phyloP scores from a whole-genome alignment of 2,329 filamentous ascomycete species.

The Pestalotiopsis sp. region DNA sequence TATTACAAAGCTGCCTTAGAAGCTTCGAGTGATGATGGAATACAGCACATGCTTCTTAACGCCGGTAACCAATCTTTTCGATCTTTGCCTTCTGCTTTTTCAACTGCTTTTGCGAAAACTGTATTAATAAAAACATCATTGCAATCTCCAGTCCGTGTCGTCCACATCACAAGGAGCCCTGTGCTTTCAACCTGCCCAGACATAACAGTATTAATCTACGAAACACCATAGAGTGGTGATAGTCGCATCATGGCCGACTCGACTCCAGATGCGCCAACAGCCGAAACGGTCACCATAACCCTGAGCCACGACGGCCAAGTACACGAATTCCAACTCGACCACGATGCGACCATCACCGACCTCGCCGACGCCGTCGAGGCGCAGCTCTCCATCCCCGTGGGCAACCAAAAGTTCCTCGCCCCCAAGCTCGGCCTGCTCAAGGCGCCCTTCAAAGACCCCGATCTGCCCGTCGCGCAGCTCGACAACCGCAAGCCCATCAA shows the following conservation, averaged over 20 bases:
- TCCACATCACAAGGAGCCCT: background rate
- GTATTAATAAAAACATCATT: background rate
- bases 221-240: background rate
- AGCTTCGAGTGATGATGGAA: conserved; percentile 15
- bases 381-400: conserved; percentile 58
- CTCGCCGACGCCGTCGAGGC: conserved; percentile 62
- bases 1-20: conserved; percentile 45
- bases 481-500: conserved; percentile 59
- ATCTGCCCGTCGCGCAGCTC: conserved; percentile 51
- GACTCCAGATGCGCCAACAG: conserved; percentile 12
- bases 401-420: conserved; percentile 71
- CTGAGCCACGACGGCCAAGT: conserved; percentile 49
- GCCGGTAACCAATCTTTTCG: background rate
- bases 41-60: background rate
- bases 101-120: conserved; percentile 10
- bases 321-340: conserved; percentile 46
- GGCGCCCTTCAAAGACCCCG: conserved; percentile 63
- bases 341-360: conserved; percentile 55
- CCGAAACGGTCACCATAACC: conserved; percentile 41
- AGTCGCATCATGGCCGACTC: conserved; percentile 21
- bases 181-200: background rate
- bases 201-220: background rate
- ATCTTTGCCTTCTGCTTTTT: background rate
- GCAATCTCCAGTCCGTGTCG: background rate
- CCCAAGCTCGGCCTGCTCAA: conserved; percentile 68